These are phyloP conservation scores for Nicotiana sylvestris DNA, from an alignment of 257 asterid genomes.

Conservation along the genomic window DNA sequence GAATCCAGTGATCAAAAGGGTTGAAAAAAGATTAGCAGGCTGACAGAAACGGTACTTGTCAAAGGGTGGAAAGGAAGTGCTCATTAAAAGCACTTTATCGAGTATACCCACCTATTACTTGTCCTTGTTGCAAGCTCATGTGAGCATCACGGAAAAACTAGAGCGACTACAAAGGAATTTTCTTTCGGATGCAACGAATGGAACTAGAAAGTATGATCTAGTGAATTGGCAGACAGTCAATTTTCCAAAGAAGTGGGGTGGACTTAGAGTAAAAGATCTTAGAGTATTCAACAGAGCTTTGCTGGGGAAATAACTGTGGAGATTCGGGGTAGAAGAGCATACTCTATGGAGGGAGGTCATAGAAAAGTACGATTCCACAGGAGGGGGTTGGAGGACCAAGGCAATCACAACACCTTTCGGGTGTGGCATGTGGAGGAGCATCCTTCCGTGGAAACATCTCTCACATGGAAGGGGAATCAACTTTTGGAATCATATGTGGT, in stretches of 20 bases:
- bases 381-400: background rate
- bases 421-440: background rate
- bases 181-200: background rate
- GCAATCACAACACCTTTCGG: background rate
- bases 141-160: background rate
- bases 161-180: background rate
- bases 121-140: too few species aligned
- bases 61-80: background rate
- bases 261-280: background rate
- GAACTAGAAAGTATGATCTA: background rate
- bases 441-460: background rate
- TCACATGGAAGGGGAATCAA: too few species aligned
- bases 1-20: background rate
- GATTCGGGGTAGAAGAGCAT: background rate
- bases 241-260: background rate
- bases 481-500: background rate
- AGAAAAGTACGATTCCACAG: background rate
- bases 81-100: background rate
- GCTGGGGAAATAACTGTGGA: background rate
- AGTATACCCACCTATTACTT: background rate
- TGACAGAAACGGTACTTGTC: background rate
- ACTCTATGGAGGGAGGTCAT: background rate
- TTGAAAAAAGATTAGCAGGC: background rate
- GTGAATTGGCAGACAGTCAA: background rate
- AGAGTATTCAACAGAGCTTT: background rate